phyloP scores from a whole-genome alignment of 345 rosid species.

The Bretschneidera sinensis region DNA sequence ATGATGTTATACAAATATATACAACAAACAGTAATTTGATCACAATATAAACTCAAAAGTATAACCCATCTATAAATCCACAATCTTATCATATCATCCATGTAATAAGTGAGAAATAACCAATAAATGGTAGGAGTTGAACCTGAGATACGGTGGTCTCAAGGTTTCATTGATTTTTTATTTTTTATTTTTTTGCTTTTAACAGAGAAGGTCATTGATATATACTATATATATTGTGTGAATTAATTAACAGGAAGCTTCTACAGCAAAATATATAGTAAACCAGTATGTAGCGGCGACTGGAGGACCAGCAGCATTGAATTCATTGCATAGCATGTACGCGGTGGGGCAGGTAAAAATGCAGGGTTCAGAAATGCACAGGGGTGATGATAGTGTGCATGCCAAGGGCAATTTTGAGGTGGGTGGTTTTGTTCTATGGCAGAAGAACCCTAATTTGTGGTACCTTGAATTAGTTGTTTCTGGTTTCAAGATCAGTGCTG shows the following conservation, averaged over 20 bases:
- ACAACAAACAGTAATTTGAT: too few species aligned
- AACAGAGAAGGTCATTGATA: slow-evolving; percentile 2
- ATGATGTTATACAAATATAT: too few species aligned
- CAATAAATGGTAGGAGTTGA: too few species aligned
- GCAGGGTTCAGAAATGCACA: slow-evolving; percentile 70
- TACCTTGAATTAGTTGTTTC: slow-evolving; percentile 75
- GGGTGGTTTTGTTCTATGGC: slow-evolving; percentile 92
- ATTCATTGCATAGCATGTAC: slow-evolving; percentile 60
- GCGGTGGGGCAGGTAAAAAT: slow-evolving; percentile 90
- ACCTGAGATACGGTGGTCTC: too few species aligned
- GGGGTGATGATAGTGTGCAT: slow-evolving; percentile 44
- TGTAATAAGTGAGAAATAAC: too few species aligned
- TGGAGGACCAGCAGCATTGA: slow-evolving; percentile 63
- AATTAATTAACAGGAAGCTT: slow-evolving; percentile 89
- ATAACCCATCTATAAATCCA: too few species aligned
- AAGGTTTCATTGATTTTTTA: too few species aligned
- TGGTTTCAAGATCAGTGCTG: slow-evolving; percentile 85
- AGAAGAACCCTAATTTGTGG: slow-evolving; percentile 90
- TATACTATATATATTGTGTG: too few species aligned
- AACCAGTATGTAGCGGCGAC: slow-evolving; percentile 84
- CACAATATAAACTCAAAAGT: too few species aligned
- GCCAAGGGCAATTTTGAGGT: slow-evolving; percentile 54
- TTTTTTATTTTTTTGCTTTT: too few species aligned
- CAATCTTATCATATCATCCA: too few species aligned
- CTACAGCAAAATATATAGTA: slow-evolving; percentile 80